These are phyloP conservation scores for Berkeleyomyces rouxiae DNA, from an alignment of 2,329 filamentous ascomycete species.

Conservation along the genomic window DNA sequence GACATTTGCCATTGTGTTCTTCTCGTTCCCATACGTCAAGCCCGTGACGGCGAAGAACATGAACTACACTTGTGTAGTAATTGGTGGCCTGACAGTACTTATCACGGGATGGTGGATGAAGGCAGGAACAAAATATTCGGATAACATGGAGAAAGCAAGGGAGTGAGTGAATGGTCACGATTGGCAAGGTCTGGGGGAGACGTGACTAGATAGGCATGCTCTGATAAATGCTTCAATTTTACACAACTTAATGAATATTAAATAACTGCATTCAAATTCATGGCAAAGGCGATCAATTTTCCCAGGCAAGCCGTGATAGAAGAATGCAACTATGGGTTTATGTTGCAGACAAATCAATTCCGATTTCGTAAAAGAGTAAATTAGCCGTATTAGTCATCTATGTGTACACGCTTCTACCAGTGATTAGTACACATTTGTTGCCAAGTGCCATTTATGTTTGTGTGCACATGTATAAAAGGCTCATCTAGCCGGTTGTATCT, in stretches of 20 bases:
- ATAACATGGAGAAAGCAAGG: slow-evolving; percentile 23
- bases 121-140: slow-evolving; percentile 23
- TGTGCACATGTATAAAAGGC: neutral
- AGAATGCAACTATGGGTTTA: too few relatives aligned
- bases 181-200: neutral
- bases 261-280: too few relatives aligned
- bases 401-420: neutral
- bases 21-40: slow-evolving; percentile 27
- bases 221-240: too few relatives aligned
- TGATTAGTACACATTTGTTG: neutral
- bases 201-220: too few relatives aligned
- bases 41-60: slow-evolving; percentile 26
- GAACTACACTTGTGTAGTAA: slow-evolving; percentile 29
- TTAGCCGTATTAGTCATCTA: neutral
- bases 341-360: too few relatives aligned
- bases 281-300: too few relatives aligned
- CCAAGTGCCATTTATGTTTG: neutral
- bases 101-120: slow-evolving; percentile 29
- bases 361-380: too few relatives aligned
- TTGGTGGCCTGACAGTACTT: slow-evolving; percentile 23
- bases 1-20: slow-evolving; percentile 27
- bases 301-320: too few relatives aligned
- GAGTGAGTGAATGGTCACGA: slow-evolving; percentile 16
- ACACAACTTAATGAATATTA: too few relatives aligned
- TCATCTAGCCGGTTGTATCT: neutral